A percentile compares a stretch with the other conserved stretches of the same genome.
These are phyloP conservation scores for Euphorbia peplus DNA, from an alignment of 345 rosid species.

Conservation along the genomic window DNA sequence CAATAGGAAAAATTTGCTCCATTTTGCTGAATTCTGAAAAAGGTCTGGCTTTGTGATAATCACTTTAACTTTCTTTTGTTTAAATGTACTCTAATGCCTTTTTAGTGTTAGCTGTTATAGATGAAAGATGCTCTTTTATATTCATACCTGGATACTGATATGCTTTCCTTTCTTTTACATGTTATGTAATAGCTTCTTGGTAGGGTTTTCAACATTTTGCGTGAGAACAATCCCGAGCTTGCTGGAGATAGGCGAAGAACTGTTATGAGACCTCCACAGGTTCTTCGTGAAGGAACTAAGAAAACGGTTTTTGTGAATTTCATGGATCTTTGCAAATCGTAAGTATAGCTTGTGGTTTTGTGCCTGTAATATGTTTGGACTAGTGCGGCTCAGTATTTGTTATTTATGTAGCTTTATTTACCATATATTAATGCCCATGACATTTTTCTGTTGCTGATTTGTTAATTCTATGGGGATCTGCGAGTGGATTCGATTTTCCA, in stretches of 20 bases:
- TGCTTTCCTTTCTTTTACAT: background rate
- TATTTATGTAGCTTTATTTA: background rate
- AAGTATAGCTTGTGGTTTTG: conserved; percentile 7
- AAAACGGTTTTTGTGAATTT: conserved; percentile 93
- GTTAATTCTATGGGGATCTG: background rate
- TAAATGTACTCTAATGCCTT: background rate
- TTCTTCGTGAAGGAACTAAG: conserved; percentile 98
- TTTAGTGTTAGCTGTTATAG: background rate
- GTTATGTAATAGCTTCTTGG: conserved; percentile 75
- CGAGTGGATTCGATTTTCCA: background rate
- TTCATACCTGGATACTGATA: background rate
- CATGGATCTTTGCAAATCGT: conserved; percentile 97
- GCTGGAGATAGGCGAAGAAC: conserved; percentile 97
- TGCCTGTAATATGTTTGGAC: background rate
- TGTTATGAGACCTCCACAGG: conserved; percentile 98
- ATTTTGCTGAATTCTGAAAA: background rate
- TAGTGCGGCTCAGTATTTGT: background rate
- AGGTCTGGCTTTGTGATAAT: background rate
- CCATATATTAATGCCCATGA: background rate
- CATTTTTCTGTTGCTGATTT: background rate
- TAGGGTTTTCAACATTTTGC: conserved; percentile 78
- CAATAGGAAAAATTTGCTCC: background rate
- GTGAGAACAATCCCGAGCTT: conserved; percentile 92
- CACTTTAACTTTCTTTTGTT: background rate
- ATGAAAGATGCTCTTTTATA: background rate